Evolutionary conservation across 139 green algal species (phyloP).

Genomic region (Chlamydomonas sphaeroides): DNA sequence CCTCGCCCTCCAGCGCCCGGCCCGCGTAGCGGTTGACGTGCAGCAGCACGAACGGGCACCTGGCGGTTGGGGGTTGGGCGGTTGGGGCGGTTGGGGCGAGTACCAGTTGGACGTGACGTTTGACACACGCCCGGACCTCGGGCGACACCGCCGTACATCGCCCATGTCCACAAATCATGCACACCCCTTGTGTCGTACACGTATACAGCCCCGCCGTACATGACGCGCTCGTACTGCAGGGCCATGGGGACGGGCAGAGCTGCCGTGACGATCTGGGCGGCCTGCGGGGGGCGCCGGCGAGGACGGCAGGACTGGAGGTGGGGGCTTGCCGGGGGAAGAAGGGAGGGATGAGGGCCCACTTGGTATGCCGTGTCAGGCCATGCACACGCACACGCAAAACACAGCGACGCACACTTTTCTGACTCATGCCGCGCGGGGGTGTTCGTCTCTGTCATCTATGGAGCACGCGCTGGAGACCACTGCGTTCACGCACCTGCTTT

Average conservation of each 20-base stretch:
- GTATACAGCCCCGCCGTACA: too few relatives aligned
- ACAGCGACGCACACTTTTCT: not conserved
- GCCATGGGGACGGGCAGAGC: slow-evolving; percentile 57
- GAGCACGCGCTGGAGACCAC: too few relatives aligned
- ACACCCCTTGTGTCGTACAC: too few relatives aligned
- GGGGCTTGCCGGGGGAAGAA: not conserved
- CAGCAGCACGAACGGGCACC: slow-evolving; percentile 81
- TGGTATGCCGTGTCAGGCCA: not conserved
- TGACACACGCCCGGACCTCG: too few relatives aligned
- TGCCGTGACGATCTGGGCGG: slow-evolving; percentile 1
- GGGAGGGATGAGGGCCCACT: not conserved
- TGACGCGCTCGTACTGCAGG: slow-evolving; percentile 78
- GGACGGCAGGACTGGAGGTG: not conserved
- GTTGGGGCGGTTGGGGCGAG: too few relatives aligned
- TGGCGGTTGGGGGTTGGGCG: too few relatives aligned
- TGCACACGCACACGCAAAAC: not conserved
- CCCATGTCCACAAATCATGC: too few relatives aligned
- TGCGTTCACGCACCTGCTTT: slow-evolving; percentile 33
- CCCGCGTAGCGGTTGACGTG: slow-evolving; percentile 81
- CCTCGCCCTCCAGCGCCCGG: slow-evolving; percentile 60
- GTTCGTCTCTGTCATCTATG: too few relatives aligned
- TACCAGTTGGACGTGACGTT: too few relatives aligned
- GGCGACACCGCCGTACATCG: too few relatives aligned
- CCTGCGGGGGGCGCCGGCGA: not conserved
- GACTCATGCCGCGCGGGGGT: too few relatives aligned